These are phyloP conservation scores for Botrytis fabae DNA, from an alignment of 2,329 filamentous ascomycete species.

Conservation along the genomic window DNA sequence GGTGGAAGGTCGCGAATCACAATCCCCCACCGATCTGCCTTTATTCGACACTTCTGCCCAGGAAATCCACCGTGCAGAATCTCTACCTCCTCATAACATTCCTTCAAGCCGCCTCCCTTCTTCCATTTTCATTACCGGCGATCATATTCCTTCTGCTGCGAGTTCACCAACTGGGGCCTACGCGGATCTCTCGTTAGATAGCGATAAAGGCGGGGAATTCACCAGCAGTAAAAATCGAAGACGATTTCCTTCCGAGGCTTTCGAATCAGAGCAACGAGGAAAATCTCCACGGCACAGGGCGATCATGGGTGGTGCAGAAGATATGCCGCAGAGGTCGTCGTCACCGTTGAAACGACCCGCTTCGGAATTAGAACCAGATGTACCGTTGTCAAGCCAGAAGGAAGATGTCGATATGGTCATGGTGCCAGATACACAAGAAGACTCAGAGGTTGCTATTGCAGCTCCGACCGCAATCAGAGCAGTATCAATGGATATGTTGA, in stretches of 20 bases:
- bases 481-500: slow-evolving; percentile 35
- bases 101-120: slow-evolving; percentile 46
- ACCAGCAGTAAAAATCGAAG: slow-evolving; percentile 31
- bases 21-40: slow-evolving; percentile 48
- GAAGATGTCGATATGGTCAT: slow-evolving; percentile 42
- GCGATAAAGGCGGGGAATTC: slow-evolving; percentile 49
- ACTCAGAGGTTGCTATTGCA: slow-evolving; percentile 22
- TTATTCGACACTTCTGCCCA: slow-evolving; percentile 42
- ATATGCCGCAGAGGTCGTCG: slow-evolving; percentile 60
- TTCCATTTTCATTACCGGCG: slow-evolving; percentile 47
- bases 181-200: slow-evolving; percentile 57
- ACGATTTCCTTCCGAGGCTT: slow-evolving; percentile 42
- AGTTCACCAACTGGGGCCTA: slow-evolving; percentile 60
- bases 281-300: slow-evolving; percentile 55
- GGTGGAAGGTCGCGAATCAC: slow-evolving; percentile 44
- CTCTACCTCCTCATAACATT: slow-evolving; percentile 52
- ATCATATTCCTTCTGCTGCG: slow-evolving; percentile 56
- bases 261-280: slow-evolving; percentile 41
- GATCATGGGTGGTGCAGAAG: slow-evolving; percentile 61
- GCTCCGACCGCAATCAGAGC: slow-evolving; percentile 25
- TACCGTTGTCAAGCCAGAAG: slow-evolving; percentile 30
- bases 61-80: slow-evolving; percentile 28
- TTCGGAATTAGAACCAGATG: slow-evolving; percentile 42
- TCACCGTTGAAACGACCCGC: slow-evolving; percentile 65
- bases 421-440: slow-evolving; percentile 27